These are phyloP conservation scores for Lophium mytilinum DNA, from an alignment of 495 filamentous ascomycete species.

Conservation along the genomic window DNA sequence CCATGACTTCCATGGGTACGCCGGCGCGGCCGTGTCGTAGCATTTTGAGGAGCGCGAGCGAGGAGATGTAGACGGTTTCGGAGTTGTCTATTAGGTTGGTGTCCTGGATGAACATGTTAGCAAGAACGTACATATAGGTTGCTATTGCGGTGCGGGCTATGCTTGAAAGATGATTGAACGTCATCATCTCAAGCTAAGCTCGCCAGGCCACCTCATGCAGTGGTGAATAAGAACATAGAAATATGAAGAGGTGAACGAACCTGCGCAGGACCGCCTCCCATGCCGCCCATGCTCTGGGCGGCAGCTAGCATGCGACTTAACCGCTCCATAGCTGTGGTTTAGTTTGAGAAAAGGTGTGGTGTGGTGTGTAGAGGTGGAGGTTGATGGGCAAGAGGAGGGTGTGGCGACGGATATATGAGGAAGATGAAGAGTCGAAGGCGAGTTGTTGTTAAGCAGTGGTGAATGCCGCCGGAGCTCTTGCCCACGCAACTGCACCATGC, in stretches of 20 bases:
- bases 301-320: constrained; percentile 73
- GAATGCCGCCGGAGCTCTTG: neutral
- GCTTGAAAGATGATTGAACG: too few relatives aligned
- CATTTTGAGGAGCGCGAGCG: constrained; percentile 96
- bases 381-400: neutral
- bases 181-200: too few relatives aligned
- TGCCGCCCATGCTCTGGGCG: constrained; percentile 68
- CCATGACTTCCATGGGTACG: constrained; percentile 99
- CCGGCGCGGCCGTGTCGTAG: constrained; percentile 91
- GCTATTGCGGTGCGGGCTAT: neutral
- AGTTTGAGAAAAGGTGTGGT: neutral
- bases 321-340: constrained; percentile 63
- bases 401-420: neutral
- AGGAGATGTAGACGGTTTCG: constrained; percentile 98
- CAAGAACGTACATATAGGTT: neutral
- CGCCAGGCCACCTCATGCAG: too few relatives aligned
- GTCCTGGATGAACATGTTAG: constrained; percentile 47
- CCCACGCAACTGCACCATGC: neutral
- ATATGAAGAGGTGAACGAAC: constrained; percentile 45
- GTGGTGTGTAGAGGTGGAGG: neutral
- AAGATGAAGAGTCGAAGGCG: constrained; percentile 4
- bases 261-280: constrained; percentile 62
- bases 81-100: constrained; percentile 94
- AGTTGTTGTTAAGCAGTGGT: neutral
- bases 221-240: constrained; percentile 9